phyloP scores from a whole-genome alignment of 768 basidiomycete species.

The Hygrophoropsis aurantiaca region DNA sequence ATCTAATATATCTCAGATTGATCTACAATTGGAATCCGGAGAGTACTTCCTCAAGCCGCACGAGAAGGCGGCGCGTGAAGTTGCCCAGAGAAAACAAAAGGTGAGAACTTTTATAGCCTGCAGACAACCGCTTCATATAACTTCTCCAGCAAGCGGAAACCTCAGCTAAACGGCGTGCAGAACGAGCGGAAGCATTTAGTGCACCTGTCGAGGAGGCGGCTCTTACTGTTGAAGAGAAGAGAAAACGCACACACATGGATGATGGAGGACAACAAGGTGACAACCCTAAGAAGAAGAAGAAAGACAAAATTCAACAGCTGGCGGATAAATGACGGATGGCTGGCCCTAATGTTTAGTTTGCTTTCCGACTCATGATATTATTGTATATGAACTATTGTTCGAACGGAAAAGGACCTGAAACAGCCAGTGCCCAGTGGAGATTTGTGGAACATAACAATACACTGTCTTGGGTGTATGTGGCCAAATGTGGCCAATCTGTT shows the following conservation, averaged over 20 bases:
- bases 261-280: constrained; percentile 32
- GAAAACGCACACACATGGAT: constrained; percentile 52
- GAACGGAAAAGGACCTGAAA: too few relatives aligned
- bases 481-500: too few relatives aligned
- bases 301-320: constrained; percentile 15
- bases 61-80: constrained; percentile 80
- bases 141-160: constrained; percentile 76
- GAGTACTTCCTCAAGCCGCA: constrained; percentile 96
- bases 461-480: too few relatives aligned
- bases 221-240: constrained; percentile 77
- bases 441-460: too few relatives aligned
- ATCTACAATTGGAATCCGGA: constrained; percentile 92
- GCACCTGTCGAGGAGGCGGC: constrained; percentile 81
- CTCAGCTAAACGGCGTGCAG: constrained; percentile 66
- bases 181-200: constrained; percentile 85
- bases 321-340: too few relatives aligned
- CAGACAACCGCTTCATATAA: constrained; percentile 1
- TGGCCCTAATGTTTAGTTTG: too few relatives aligned
- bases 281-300: constrained; percentile 43
- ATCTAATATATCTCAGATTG: constrained; percentile 51
- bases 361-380: too few relatives aligned
- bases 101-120: constrained; percentile 33
- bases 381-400: too few relatives aligned
- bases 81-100: constrained; percentile 73
- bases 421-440: too few relatives aligned